phyloP scores from a whole-genome alignment of 164 flowering plant species.

The Magnolia kwangsiensis region DNA sequence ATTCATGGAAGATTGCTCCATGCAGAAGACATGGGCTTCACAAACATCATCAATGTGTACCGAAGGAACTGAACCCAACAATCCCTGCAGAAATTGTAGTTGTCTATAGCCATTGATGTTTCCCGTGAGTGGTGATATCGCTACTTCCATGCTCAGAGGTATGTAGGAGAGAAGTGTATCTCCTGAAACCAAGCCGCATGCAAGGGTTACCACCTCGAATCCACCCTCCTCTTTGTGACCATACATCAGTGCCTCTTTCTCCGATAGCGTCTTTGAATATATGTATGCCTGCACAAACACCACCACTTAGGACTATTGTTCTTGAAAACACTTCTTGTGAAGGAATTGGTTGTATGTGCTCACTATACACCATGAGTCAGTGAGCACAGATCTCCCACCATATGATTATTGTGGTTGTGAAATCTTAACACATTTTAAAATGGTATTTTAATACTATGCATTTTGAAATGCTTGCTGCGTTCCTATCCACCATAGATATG shows the following conservation, averaged over 20 bases:
- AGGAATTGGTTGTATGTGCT: not conserved
- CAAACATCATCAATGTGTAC: slow-evolving; percentile 49
- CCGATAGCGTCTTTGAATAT: slow-evolving; percentile 40
- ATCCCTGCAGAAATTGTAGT: slow-evolving; percentile 27
- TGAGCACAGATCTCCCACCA: too few species aligned
- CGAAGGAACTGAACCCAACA: slow-evolving; percentile 39
- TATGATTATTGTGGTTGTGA: slow-evolving; percentile 4
- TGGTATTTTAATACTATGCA: too few species aligned
- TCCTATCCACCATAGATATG: too few species aligned
- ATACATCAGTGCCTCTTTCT: slow-evolving; percentile 34
- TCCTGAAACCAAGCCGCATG: slow-evolving; percentile 48
- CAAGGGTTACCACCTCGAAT: slow-evolving; percentile 39
- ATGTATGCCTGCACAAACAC: slow-evolving; percentile 27
- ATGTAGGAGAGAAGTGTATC: slow-evolving; percentile 24
- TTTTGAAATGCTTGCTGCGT: too few species aligned
- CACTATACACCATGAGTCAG: too few species aligned
- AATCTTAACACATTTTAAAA: too few species aligned
- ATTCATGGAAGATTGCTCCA: slow-evolving; percentile 31
- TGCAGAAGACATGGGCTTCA: slow-evolving; percentile 51
- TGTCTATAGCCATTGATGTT: not conserved
- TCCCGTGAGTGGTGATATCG: not conserved
- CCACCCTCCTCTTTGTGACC: slow-evolving; percentile 2
- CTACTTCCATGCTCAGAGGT: slow-evolving; percentile 19
- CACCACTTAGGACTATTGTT: not conserved
- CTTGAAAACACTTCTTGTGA: not conserved